These are phyloP conservation scores for Globisporangium nunn DNA, from an alignment of 352 stramenopile species.

Conservation along the genomic window DNA sequence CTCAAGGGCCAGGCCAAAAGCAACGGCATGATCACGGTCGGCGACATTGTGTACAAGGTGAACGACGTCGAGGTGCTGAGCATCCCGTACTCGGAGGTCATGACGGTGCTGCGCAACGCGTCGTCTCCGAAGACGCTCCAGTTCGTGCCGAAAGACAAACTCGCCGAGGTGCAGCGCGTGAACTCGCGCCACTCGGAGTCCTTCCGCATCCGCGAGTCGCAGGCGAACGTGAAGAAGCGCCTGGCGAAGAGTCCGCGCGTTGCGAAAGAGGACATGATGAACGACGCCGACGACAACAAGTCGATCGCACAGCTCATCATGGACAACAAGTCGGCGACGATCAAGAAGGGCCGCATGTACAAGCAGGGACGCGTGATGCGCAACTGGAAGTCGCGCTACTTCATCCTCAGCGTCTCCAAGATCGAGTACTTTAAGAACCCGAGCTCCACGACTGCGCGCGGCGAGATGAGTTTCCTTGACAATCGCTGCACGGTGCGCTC, in stretches of 20 bases:
- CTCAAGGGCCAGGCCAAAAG: slow-evolving; percentile 80
- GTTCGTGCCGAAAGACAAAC: slow-evolving; percentile 82
- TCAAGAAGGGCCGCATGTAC: slow-evolving; percentile 87
- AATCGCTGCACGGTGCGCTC: slow-evolving; percentile 74
- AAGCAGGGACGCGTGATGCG: slow-evolving; percentile 81
- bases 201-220: slow-evolving; percentile 55
- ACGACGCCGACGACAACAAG: slow-evolving; percentile 66
- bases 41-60: slow-evolving; percentile 86
- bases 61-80: slow-evolving; percentile 78
- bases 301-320: slow-evolving; percentile 80
- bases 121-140: slow-evolving; percentile 69
- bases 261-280: slow-evolving; percentile 62
- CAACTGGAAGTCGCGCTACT: slow-evolving; percentile 85
- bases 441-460: slow-evolving; percentile 63
- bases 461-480: slow-evolving; percentile 76
- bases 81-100: slow-evolving; percentile 83
- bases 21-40: slow-evolving; percentile 75
- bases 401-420: slow-evolving; percentile 82
- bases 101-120: slow-evolving; percentile 67
- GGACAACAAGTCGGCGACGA: slow-evolving; percentile 79
- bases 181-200: slow-evolving; percentile 79
- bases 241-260: slow-evolving; percentile 67
- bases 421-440: slow-evolving; percentile 83
- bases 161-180: slow-evolving; percentile 76
- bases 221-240: slow-evolving; percentile 55